A percentile compares a stretch with the other conserved stretches of the same genome.
Conservation (phyloP, 2,329 filamentous ascomycete species). For the Dactylonectria estremocensis region DNA sequence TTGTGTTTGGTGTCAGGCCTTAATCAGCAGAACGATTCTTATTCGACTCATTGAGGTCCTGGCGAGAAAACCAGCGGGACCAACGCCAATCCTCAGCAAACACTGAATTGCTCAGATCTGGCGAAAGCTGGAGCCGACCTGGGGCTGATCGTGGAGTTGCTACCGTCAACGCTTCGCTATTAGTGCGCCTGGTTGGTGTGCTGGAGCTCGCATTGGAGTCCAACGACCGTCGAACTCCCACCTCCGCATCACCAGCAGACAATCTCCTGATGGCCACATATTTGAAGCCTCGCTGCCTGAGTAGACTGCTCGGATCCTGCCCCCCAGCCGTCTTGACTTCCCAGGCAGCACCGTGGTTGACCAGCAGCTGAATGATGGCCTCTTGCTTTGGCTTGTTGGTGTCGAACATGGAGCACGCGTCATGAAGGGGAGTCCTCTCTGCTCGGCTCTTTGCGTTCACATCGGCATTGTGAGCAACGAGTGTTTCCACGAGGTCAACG, state of each 20-base stretch:
- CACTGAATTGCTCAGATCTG: too few species aligned
- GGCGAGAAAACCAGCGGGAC: too few species aligned
- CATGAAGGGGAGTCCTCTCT: not conserved
- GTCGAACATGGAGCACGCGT: not conserved
- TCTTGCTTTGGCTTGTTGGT: not conserved
- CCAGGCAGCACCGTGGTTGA: not conserved
- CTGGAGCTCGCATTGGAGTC: not conserved
- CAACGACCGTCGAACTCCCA: not conserved
- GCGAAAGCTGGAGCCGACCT: too few species aligned
- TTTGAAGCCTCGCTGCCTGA: not conserved
- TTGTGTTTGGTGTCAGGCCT: too few species aligned
- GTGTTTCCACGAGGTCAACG: slow-evolving; percentile 2
- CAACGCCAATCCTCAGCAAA: too few species aligned
- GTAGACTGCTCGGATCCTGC: too few species aligned
- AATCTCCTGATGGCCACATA: not conserved
- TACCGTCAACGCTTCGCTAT: too few species aligned
- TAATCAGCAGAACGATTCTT: too few species aligned
- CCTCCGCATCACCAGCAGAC: not conserved
- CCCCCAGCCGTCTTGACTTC: not conserved
- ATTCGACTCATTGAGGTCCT: too few species aligned
- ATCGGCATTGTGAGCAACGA: not conserved
- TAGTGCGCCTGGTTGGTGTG: not conserved
- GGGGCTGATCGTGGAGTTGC: too few species aligned
- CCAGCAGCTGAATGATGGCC: not conserved
- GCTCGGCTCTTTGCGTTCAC: not conserved